Evolutionary conservation across 179 eudicot genomes (phyloP).

Genomic region (Carnegiea gigantea): DNA sequence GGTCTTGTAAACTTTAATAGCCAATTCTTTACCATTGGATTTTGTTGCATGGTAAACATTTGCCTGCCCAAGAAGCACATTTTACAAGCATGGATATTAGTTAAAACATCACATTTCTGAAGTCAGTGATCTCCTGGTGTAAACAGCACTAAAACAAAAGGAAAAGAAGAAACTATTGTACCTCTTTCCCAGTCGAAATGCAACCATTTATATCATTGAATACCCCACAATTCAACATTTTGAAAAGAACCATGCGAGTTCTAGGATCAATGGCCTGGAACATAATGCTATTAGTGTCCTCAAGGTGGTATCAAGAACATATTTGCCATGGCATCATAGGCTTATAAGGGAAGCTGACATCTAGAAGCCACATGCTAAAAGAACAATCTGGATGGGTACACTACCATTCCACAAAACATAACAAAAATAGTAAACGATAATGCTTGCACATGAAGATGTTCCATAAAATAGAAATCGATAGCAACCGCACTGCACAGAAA

Average conservation of each 20-base stretch:
- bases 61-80: slow-evolving; percentile 53
- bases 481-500: not conserved
- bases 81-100: not conserved
- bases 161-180: slow-evolving; percentile 21
- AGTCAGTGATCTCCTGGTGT: not conserved
- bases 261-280: slow-evolving; percentile 94
- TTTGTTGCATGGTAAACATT: slow-evolving; percentile 96
- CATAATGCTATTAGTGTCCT: slow-evolving; percentile 17
- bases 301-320: slow-evolving; percentile 1
- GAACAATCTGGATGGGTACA: not conserved
- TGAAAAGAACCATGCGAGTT: slow-evolving; percentile 94
- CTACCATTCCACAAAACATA: not conserved
- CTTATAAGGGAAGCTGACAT: not conserved
- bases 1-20: slow-evolving; percentile 92
- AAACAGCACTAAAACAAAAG: not conserved
- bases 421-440: not conserved
- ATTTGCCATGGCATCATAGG: not conserved
- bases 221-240: slow-evolving; percentile 88
- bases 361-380: not conserved
- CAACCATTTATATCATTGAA: slow-evolving; percentile 92
- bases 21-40: slow-evolving; percentile 80
- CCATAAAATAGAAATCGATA: not conserved
- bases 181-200: slow-evolving; percentile 98
- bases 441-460: not conserved
- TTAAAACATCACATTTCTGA: not conserved